Base-by-base conservation (phyloP, 192 early-diverging fungal genomes). In the Coemansia sp. region DNA sequence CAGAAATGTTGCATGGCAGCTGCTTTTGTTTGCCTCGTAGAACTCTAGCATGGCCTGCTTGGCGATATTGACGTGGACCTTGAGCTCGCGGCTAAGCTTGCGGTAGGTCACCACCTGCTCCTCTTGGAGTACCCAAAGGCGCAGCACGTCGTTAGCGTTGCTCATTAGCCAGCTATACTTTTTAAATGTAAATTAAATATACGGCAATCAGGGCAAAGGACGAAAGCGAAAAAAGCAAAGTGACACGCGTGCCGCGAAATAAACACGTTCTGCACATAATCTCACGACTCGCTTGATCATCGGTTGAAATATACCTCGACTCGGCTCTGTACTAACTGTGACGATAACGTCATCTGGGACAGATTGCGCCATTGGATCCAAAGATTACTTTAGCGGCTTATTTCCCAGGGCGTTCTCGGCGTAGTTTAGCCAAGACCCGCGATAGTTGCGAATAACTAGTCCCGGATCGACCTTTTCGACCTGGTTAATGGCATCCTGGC, bases 401-500 rank as follows among this genome's bases (percentile, higher is more conserved):
- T 73, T 68, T 53, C 29, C 54, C 33, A 83, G 70, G 5, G 81
- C 81, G 44, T 72, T 75, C 36, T 75, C 69, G 17, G 62, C 59
- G 59, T 83, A 83, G 61, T 83, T 72, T 36, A 78, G 77, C 81
- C 81, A 83, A 16, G 76, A 78, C 50, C 81, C 81, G 36, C 81
- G 75, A 64, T 75, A 83, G 68, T 83, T 83, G 67, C 81, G 81
- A 19, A 69, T 69, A 13, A 62, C 37, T 9, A 83, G 81, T 33
- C 66, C 53, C 0, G 69, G 62, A 51, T 87, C 88, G 31, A 86
- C 75, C 53, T 74, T 75, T 17, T 77, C 83, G 24, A 89, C 83
- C 39, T 80, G 71, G 39, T 89, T 85, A 35, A 87, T 85, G 42
- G 89, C 89, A 51, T 77, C 85, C 36, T 87, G 83, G 62, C 88